These are phyloP conservation scores for Endogone sp. DNA, from an alignment of 192 early-diverging fungal genomes.

Conservation along the genomic window DNA sequence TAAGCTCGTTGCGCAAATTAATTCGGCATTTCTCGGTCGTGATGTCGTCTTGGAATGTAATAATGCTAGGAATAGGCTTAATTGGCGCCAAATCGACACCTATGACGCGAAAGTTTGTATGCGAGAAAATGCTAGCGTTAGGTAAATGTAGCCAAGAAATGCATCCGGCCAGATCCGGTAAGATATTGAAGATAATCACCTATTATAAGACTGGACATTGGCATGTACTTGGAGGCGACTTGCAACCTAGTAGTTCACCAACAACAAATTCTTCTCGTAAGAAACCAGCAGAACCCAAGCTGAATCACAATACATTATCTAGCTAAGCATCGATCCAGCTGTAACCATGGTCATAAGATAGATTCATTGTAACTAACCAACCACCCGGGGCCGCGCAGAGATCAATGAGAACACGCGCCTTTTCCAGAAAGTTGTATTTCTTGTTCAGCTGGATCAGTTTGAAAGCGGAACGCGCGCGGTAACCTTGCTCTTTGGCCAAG, in stretches of 20 bases:
- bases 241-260: conserved; percentile 61
- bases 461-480: conserved; percentile 98
- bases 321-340: too few species aligned
- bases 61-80: conserved; percentile 93
- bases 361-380: conserved; percentile 50
- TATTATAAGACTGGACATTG: conserved; percentile 88
- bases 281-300: too few species aligned
- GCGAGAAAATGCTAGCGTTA: background rate
- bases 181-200: conserved; percentile 37
- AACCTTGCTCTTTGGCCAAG: conserved; percentile 99
- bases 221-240: conserved; percentile 98
- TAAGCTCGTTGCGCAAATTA: conserved; percentile 83
- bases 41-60: conserved; percentile 96
- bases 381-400: conserved; percentile 98
- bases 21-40: conserved; percentile 90
- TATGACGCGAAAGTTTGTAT: conserved; percentile 2
- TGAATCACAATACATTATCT: too few species aligned
- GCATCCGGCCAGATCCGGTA: conserved; percentile 2
- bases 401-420: conserved; percentile 87
- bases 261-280: too few species aligned
- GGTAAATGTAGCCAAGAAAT: background rate
- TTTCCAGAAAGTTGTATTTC: conserved; percentile 95
- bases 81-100: conserved; percentile 93
- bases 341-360: background rate
- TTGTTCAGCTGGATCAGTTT: conserved; percentile 99